These are phyloP conservation scores for Pythium pyrilobum DNA, from an alignment of 352 stramenopile species.

Conservation along the genomic window DNA sequence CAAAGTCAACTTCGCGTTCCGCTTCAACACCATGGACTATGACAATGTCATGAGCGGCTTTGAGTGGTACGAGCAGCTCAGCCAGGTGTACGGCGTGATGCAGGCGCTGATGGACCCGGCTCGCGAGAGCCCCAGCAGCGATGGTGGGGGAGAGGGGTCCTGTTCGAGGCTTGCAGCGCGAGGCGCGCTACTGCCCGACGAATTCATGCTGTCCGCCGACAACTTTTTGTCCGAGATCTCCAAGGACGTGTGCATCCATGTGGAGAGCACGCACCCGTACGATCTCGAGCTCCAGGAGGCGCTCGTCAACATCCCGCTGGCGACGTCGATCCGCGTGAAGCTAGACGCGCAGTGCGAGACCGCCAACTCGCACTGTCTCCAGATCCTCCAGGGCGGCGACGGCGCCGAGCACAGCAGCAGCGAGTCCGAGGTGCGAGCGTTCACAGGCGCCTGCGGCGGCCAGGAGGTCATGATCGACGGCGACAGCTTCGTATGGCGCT, in stretches of 20 bases:
- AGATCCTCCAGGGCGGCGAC: slow-evolving; percentile 78
- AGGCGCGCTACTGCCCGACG: slow-evolving; percentile 44
- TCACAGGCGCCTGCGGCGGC: slow-evolving; percentile 71
- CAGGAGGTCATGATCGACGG: slow-evolving; percentile 86
- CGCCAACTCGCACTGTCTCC: slow-evolving; percentile 80
- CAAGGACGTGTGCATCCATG: slow-evolving; percentile 72
- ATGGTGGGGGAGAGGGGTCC: no score
- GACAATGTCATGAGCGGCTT: slow-evolving; percentile 84
- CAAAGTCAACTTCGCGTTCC: slow-evolving; percentile 68
- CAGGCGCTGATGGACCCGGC: slow-evolving; percentile 62
- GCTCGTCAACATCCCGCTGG: slow-evolving; percentile 74
- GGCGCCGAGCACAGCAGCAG: slow-evolving; percentile 32
- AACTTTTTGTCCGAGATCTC: slow-evolving; percentile 86
- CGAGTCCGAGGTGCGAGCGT: slow-evolving; percentile 81
- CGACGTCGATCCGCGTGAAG: slow-evolving; percentile 79
- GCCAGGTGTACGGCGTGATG: slow-evolving; percentile 85
- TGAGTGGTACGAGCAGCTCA: slow-evolving; percentile 84
- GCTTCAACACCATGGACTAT: slow-evolving; percentile 78
- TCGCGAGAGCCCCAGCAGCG: slow-evolving; percentile 10
- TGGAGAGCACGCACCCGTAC: slow-evolving; percentile 78
- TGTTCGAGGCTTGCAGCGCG: no score
- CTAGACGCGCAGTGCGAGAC: slow-evolving; percentile 74
- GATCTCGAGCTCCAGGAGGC: slow-evolving; percentile 78
- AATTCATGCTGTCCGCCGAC: slow-evolving; percentile 86
- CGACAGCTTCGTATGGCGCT: slow-evolving; percentile 84